Conservation (phyloP, 208 protist species). For the Acanthamoeba sp. region DNA sequence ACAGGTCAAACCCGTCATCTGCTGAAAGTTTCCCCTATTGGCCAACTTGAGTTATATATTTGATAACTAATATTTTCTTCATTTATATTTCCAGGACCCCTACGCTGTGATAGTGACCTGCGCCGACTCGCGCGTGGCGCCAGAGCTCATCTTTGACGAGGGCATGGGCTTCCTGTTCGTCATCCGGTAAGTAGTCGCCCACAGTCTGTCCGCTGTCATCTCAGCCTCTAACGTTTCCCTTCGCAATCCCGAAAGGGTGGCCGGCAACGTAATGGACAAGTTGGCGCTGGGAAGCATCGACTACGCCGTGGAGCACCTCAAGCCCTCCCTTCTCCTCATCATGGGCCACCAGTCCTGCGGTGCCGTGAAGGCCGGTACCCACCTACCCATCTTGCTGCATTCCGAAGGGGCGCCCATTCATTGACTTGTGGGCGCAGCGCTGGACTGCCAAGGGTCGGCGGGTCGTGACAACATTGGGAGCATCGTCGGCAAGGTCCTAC, state of each 20-base stretch:
- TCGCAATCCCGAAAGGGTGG: too few species aligned
- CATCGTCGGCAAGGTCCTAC: conserved; percentile 2
- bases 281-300: conserved; percentile 11
- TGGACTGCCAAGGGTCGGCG: neutral
- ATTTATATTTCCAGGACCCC: too few species aligned
- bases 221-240: neutral
- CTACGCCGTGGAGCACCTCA: conserved; percentile 23
- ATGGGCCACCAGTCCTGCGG: conserved; percentile 49
- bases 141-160: conserved; percentile 52
- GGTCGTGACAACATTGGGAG: conserved; percentile 16
- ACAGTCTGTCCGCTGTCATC: neutral
- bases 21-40: too few species aligned
- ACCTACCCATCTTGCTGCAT: neutral
- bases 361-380: neutral
- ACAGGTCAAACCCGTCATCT: too few species aligned
- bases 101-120: conserved; percentile 18
- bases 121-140: conserved; percentile 19
- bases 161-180: conserved; percentile 13
- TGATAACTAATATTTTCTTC: too few species aligned
- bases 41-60: too few species aligned
- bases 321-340: neutral
- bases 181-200: neutral
- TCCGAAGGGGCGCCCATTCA: too few species aligned
- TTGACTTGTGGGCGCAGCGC: too few species aligned
- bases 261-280: conserved; percentile 49